phyloP scores from a whole-genome alignment of 495 filamentous ascomycete species.

The Aspergillus wentii region DNA sequence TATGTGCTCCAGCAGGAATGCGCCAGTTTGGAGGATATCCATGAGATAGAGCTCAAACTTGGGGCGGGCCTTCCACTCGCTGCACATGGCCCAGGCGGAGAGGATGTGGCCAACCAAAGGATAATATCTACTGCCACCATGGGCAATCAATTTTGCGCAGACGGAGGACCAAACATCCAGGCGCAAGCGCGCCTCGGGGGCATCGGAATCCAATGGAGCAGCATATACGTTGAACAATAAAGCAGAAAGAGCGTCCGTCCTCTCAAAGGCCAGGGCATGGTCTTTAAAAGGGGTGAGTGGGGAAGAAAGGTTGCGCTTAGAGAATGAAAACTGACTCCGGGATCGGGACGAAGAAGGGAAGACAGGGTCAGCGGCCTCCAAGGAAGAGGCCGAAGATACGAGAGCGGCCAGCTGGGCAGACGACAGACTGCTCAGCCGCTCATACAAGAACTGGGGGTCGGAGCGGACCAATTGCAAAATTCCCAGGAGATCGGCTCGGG shows the following conservation, averaged over 20 bases:
- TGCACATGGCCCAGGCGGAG: constrained; percentile 78
- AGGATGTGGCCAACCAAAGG: constrained; percentile 47
- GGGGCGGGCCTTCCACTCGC: constrained; percentile 81
- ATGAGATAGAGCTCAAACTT: constrained; percentile 92
- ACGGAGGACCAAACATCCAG: constrained; percentile 82
- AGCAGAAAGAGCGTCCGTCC: constrained; percentile 80
- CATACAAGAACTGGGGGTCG: constrained; percentile 81
- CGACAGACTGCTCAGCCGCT: constrained; percentile 67
- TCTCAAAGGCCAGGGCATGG: constrained; percentile 63
- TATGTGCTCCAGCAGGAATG: constrained; percentile 83
- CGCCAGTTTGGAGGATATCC: constrained; percentile 86
- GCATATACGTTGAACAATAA: constrained; percentile 87
- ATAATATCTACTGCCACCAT: constrained; percentile 37
- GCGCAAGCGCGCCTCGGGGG: constrained; percentile 72
- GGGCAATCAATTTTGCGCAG: constrained; percentile 65
- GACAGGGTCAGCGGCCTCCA: constrained; percentile 77
- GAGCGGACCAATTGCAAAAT: constrained; percentile 80
- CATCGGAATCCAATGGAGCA: constrained; percentile 59
- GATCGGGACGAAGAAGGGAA: constrained; percentile 66
- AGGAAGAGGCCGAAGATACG: constrained; percentile 66
- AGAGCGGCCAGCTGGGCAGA: constrained; percentile 69
- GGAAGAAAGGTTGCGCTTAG: constrained; percentile 58
- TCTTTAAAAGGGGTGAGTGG: constrained; percentile 40
- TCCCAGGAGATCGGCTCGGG: constrained; percentile 67
- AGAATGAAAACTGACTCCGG: constrained; percentile 45